phyloP scores from a whole-genome alignment of 73 alveolate genomes.

The Uronychia setigera region DNA sequence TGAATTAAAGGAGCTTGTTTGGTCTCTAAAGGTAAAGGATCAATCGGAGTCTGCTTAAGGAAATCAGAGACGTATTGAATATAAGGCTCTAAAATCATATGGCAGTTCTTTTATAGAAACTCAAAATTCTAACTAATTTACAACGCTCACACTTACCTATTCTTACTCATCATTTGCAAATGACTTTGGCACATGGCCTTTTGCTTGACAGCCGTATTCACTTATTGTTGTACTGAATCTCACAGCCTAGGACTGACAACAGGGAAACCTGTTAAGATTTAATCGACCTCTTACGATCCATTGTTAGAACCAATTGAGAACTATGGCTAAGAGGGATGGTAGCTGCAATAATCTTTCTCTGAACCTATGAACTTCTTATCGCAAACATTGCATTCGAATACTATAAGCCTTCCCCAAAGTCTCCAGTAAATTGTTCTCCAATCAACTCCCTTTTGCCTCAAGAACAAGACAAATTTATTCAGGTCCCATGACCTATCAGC shows the following conservation, averaged over 20 bases:
- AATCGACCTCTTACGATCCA: conserved; percentile 37
- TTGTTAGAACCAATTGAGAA: conserved; percentile 46
- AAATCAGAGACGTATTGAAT: not conserved
- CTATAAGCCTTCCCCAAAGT: conserved; percentile 59
- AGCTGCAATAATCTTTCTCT: conserved; percentile 49
- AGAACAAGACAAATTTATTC: not conserved
- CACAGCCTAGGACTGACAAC: conserved; percentile 61
- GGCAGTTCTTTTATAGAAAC: not conserved
- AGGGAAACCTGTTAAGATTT: conserved; percentile 34
- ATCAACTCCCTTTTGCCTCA: conserved; percentile 8
- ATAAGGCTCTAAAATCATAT: not conserved
- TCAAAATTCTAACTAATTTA: not conserved
- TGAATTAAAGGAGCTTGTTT: not conserved
- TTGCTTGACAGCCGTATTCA: conserved; percentile 52
- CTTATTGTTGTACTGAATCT: conserved; percentile 46
- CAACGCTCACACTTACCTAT: not conserved
- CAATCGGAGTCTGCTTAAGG: not conserved
- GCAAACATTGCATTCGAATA: conserved; percentile 49
- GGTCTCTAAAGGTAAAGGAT: not conserved
- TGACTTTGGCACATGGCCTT: conserved; percentile 36
- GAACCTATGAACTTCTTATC: conserved; percentile 29
- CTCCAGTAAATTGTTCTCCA: conserved; percentile 47
- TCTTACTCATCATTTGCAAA: not conserved
- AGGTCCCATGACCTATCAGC: conserved; percentile 25
- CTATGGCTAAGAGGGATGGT: conserved; percentile 59